Evolutionary conservation across 1,284 basidiomycete species (phyloP).

Genomic region (Ustilago tritici): DNA sequence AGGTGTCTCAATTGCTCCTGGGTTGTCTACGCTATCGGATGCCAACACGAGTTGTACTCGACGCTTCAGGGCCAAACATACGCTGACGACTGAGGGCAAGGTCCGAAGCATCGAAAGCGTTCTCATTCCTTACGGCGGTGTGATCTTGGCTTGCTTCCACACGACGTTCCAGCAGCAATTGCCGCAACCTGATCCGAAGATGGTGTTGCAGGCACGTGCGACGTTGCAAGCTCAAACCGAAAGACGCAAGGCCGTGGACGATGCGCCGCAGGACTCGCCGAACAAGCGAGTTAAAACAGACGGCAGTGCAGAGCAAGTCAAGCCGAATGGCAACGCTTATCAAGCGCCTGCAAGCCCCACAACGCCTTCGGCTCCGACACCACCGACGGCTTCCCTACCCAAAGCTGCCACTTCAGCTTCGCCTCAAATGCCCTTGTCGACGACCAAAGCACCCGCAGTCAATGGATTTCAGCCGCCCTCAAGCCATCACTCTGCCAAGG

Average conservation of each 20-base stretch:
- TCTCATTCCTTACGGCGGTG: conserved; percentile 89
- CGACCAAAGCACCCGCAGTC: background rate
- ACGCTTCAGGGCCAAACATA: conserved; percentile 86
- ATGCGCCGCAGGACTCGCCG: conserved; percentile 16
- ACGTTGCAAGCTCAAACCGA: conserved; percentile 26
- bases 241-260: conserved; percentile 36
- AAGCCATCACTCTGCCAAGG: background rate
- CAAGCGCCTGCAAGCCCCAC: background rate
- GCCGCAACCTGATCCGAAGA: conserved; percentile 36
- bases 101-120: conserved; percentile 82
- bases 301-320: background rate
- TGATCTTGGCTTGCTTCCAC: conserved; percentile 72
- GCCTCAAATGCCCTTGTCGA: background rate
- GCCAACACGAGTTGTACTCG: conserved; percentile 92
- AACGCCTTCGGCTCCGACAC: background rate
- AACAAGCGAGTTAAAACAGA: conserved; percentile 34
- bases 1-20: conserved; percentile 74
- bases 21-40: conserved; percentile 72
- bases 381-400: background rate
- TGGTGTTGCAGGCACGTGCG: conserved; percentile 26
- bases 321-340: background rate
- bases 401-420: conserved; percentile 2
- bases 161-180: conserved; percentile 65
- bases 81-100: conserved; percentile 75
- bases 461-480: conserved; percentile 5